Evolutionary conservation across 257 asterid species (phyloP).

Genomic region (Lantana camara): DNA sequence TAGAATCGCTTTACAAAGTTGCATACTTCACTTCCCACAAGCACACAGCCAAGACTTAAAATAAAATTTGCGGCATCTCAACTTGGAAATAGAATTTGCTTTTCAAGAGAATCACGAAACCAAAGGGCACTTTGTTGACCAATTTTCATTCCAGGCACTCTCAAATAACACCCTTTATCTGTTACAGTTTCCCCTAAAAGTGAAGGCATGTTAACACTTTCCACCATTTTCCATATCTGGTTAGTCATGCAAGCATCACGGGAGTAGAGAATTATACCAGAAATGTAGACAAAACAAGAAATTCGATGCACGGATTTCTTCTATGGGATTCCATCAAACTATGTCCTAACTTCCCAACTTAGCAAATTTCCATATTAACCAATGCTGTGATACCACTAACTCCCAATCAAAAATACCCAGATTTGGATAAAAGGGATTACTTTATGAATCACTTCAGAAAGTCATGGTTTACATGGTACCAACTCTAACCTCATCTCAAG

Average conservation of each 20-base stretch:
- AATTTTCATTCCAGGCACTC: background rate
- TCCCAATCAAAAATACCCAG: background rate
- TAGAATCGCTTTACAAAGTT: background rate
- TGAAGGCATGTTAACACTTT: background rate
- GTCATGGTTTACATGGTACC: too few species aligned
- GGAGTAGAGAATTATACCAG: background rate
- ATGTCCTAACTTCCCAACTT: background rate
- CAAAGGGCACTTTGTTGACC: background rate
- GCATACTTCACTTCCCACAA: background rate
- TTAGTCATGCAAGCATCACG: background rate
- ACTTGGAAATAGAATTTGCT: background rate
- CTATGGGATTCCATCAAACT: background rate
- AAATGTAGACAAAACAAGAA: background rate
- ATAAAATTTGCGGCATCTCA: background rate
- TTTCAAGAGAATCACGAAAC: background rate
- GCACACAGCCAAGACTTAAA: background rate
- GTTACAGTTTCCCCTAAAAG: background rate
- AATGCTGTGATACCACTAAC: too few species aligned
- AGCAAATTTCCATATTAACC: background rate
- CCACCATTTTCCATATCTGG: background rate
- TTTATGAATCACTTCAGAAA: background rate
- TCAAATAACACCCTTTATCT: background rate
- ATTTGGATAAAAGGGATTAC: background rate
- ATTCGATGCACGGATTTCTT: background rate
- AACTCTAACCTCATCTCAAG: too few species aligned